These are phyloP conservation scores for Neospermospora avenae DNA, from an alignment of 2,329 filamentous ascomycete genomes.

Conservation along the genomic window DNA sequence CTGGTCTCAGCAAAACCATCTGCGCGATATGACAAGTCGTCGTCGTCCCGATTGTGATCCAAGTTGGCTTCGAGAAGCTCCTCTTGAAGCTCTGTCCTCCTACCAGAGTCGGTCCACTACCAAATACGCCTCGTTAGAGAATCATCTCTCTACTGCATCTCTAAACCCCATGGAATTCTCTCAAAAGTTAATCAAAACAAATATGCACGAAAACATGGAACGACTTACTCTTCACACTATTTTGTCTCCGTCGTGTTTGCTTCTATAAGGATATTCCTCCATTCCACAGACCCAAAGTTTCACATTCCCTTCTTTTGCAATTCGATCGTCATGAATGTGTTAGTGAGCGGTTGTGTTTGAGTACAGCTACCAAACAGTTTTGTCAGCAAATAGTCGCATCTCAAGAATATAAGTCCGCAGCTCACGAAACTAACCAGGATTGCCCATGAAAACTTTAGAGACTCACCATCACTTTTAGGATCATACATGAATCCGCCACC, in stretches of 20 bases:
- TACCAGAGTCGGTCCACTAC: background rate
- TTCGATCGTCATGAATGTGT: slow-evolving; percentile 17
- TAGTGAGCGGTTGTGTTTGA: background rate
- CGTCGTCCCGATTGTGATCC: background rate
- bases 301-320: slow-evolving; percentile 18
- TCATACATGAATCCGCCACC: slow-evolving; percentile 18
- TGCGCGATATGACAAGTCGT: slow-evolving; percentile 21
- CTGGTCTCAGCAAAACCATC: slow-evolving; percentile 5
- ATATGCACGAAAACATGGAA: background rate
- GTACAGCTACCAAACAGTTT: background rate
- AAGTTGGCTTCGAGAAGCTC: slow-evolving; percentile 2
- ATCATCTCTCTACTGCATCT: background rate
- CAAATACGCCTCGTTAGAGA: background rate
- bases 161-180: background rate
- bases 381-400: background rate
- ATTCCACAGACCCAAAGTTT: slow-evolving; percentile 21
- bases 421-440: background rate
- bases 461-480: slow-evolving; percentile 10
- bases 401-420: no score
- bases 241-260: slow-evolving; percentile 17
- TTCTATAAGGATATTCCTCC: slow-evolving; percentile 20
- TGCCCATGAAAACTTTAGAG: background rate
- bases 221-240: slow-evolving; percentile 15
- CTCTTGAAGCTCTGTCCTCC: slow-evolving; percentile 3
- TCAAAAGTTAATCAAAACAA: background rate